phyloP scores from a whole-genome alignment of 306 rosid genomes.

The Ceratonia siliqua region DNA sequence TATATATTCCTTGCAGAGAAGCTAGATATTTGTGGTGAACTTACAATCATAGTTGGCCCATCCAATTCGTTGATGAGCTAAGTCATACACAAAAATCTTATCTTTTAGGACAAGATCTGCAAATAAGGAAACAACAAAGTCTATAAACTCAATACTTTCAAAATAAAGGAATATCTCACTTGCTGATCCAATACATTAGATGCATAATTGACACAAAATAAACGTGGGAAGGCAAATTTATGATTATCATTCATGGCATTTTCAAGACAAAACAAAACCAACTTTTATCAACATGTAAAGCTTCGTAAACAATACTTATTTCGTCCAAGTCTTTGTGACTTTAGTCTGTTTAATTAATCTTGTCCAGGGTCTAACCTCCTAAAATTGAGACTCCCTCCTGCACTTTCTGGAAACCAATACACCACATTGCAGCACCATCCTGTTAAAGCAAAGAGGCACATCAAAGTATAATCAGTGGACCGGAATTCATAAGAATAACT shows the following conservation, averaged over 20 bases:
- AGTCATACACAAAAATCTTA: slow-evolving; percentile 87
- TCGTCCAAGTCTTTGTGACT: slow-evolving; percentile 5
- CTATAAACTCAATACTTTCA: slow-evolving; percentile 12
- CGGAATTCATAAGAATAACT: slow-evolving; percentile 34
- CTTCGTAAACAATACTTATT: background rate
- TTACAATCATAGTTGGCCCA: slow-evolving; percentile 92
- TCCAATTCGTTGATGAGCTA: slow-evolving; percentile 76
- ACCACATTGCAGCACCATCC: slow-evolving; percentile 91
- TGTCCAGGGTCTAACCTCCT: slow-evolving; percentile 72
- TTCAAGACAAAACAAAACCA: background rate
- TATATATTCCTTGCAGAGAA: slow-evolving; percentile 4
- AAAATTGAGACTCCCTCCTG: slow-evolving; percentile 78
- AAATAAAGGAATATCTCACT: background rate
- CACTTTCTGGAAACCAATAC: slow-evolving; percentile 87
- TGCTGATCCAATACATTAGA: background rate
- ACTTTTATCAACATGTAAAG: background rate
- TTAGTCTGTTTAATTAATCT: slow-evolving; percentile 1
- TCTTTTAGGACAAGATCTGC: slow-evolving; percentile 95
- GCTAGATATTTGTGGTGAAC: slow-evolving; percentile 34
- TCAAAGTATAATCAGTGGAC: slow-evolving; percentile 23
- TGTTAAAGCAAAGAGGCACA: slow-evolving; percentile 39
- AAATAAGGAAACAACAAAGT: slow-evolving; percentile 28
- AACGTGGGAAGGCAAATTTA: slow-evolving; percentile 25
- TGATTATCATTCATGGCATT: background rate
- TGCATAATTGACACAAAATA: background rate